phyloP scores from a whole-genome alignment of 2,329 filamentous ascomycete genomes.

The Cephalotrichum gorgonifer region DNA sequence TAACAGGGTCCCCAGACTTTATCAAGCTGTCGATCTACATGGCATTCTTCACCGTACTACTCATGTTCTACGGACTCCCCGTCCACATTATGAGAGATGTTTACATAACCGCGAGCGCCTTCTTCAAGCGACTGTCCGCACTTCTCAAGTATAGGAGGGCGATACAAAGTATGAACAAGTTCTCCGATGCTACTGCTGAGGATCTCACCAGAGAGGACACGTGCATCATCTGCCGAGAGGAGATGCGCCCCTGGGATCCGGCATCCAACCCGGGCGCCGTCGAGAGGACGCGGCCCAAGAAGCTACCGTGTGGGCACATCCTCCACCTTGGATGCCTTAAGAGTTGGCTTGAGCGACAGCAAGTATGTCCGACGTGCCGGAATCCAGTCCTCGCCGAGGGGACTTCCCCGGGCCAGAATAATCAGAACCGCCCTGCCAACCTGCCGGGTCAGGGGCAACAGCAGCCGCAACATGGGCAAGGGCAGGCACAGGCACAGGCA shows the following conservation, averaged over 20 bases:
- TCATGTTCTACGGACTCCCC: slow-evolving; percentile 88
- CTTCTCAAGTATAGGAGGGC: slow-evolving; percentile 85
- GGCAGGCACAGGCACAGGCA: too few species aligned
- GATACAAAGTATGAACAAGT: slow-evolving; percentile 87
- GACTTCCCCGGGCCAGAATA: slow-evolving; percentile 14
- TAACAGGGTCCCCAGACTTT: slow-evolving; percentile 56
- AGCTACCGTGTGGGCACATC: slow-evolving; percentile 91
- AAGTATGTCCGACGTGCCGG: slow-evolving; percentile 92
- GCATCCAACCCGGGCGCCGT: slow-evolving; percentile 54
- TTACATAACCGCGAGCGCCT: slow-evolving; percentile 86
- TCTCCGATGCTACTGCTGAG: slow-evolving; percentile 80
- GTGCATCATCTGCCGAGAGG: slow-evolving; percentile 95
- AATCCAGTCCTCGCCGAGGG: slow-evolving; percentile 64
- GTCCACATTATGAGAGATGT: slow-evolving; percentile 96
- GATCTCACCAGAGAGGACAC: slow-evolving; percentile 82
- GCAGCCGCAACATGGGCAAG: slow-evolving; percentile 13
- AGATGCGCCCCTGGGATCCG: slow-evolving; percentile 74
- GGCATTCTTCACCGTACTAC: slow-evolving; percentile 84
- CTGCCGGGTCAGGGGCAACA: slow-evolving; percentile 7
- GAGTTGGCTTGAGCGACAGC: slow-evolving; percentile 94
- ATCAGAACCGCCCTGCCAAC: slow-evolving; percentile 21
- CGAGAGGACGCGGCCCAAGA: slow-evolving; percentile 83
- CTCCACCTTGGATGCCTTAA: slow-evolving; percentile 89
- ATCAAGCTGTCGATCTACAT: slow-evolving; percentile 84
- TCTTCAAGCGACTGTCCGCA: slow-evolving; percentile 79